Evolutionary conservation across 179 eudicot species (phyloP).

Genomic region (Corrigiola litoralis): DNA sequence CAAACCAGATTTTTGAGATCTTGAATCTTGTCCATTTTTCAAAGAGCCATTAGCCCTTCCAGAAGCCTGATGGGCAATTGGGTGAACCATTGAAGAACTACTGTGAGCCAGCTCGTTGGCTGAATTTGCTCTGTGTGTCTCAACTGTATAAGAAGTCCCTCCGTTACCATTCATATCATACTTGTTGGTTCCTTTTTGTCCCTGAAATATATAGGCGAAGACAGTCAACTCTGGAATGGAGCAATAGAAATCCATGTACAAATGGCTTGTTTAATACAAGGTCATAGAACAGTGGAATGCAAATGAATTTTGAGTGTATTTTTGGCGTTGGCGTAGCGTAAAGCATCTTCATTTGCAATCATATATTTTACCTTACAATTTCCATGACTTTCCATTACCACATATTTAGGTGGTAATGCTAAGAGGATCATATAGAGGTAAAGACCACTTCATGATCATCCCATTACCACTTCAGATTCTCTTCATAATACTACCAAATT

Average conservation of each 20-base stretch:
- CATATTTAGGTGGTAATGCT: no score
- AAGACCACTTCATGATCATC: no score
- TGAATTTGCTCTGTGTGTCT: slow-evolving; percentile 37
- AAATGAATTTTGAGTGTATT: no score
- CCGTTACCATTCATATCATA: slow-evolving; percentile 38
- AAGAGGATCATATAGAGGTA: no score
- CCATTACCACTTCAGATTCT: no score
- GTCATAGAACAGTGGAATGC: not conserved
- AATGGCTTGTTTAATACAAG: not conserved
- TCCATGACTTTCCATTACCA: no score
- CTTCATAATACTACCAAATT: no score
- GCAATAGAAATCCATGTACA: not conserved
- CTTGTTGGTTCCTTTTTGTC: slow-evolving; percentile 21
- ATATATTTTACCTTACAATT: no score
- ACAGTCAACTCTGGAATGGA: not conserved
- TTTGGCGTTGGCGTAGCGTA: no score
- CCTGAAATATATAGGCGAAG: slow-evolving; percentile 36
- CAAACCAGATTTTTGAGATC: slow-evolving; percentile 17
- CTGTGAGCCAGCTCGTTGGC: slow-evolving; percentile 43
- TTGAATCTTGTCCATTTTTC: slow-evolving; percentile 24
- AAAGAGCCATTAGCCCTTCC: slow-evolving; percentile 15
- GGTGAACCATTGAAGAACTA: slow-evolving; percentile 47
- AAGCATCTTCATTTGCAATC: no score
- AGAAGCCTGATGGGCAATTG: slow-evolving; percentile 29
- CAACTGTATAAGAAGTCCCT: slow-evolving; percentile 45